Evolutionary conservation across 352 stramenopile genomes (phyloP), one percentile per base, ranked within the genome.

Genomic region (Phytophthora ramorum): DNA sequence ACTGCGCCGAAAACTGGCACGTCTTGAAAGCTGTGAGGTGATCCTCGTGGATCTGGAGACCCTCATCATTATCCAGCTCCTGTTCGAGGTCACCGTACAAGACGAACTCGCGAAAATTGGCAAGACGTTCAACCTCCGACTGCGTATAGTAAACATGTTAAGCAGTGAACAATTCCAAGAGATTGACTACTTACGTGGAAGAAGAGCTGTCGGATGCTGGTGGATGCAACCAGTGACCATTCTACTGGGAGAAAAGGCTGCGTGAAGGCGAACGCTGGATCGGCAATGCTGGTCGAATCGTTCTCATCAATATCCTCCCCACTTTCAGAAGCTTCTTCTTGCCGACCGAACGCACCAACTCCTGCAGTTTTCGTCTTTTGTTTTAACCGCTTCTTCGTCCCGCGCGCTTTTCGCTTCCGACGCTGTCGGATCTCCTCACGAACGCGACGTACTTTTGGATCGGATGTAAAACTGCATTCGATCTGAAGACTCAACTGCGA

Each of bases 1-100:
- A 94, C 58, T 94, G 86, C 1, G 79, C 78, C 8, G 86, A 87
- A 14, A 86, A 76, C 44, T 93, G 84, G 7, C 66, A 77, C 37
- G 83, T 16, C 34, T 76, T 75, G 48, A 93, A 92, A 1, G 86
- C 82, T 12, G 63, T 41, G 6, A 83, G 32, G 17, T 90, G 66
- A 20, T 63, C 66, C 12, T 87, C 70, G 26, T 93, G 58, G 6
- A 93, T 75, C 26, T 81, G 64, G 0, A 95, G 63, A 6, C 71
- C 72, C 16, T 81, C 71, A 41, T 89, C 75, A 1, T 84, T 60
- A 10, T 82, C 58, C 22, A 91, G 58, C 34, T 91, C 81, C n/a
- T 28, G 55, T 5, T 70, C 55, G n/a, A 91, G 22, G 45, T 93
- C 78, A 4, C 83, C 69, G 41, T 81, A 80, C 28, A 92, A 51